These are phyloP conservation scores for Neoconidiobolus thromboides DNA, from an alignment of 371 early-diverging fungal species.

Conservation along the genomic window DNA sequence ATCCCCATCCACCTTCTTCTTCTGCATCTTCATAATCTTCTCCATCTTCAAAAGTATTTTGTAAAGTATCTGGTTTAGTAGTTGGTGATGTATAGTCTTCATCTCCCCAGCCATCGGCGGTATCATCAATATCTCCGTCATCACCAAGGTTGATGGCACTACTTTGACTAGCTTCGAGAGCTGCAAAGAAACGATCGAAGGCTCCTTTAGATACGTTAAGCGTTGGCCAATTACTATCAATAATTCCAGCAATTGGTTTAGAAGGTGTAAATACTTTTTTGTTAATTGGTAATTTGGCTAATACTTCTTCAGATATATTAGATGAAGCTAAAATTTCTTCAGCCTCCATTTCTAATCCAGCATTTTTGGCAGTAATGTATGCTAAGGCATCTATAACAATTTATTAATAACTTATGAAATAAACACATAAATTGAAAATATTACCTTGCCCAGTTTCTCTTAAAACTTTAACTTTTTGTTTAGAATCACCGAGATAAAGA, in stretches of 20 bases:
- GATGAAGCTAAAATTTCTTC: conserved; percentile 51
- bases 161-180: background rate
- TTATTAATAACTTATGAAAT: conserved; percentile 8
- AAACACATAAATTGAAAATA: conserved; percentile 1
- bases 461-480: conserved; percentile 60
- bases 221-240: background rate
- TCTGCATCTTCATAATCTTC: conserved; percentile 19
- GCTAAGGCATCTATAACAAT: conserved; percentile 42
- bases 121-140: conserved; percentile 2
- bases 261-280: conserved; percentile 31
- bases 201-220: background rate
- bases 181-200: background rate
- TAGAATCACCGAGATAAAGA: conserved; percentile 67
- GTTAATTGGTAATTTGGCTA: conserved; percentile 25
- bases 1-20: conserved; percentile 28
- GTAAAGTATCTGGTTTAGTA: background rate
- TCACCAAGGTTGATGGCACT: background rate
- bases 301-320: conserved; percentile 37
- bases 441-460: conserved; percentile 55
- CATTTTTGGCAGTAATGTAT: conserved; percentile 73
- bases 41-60: conserved; percentile 8
- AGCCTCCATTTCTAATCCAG: conserved; percentile 69
- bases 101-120: background rate
- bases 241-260: background rate
- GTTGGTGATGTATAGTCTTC: background rate